Base-by-base conservation (phyloP, 352 stramenopile species). In the Pythium coloratum region DNA sequence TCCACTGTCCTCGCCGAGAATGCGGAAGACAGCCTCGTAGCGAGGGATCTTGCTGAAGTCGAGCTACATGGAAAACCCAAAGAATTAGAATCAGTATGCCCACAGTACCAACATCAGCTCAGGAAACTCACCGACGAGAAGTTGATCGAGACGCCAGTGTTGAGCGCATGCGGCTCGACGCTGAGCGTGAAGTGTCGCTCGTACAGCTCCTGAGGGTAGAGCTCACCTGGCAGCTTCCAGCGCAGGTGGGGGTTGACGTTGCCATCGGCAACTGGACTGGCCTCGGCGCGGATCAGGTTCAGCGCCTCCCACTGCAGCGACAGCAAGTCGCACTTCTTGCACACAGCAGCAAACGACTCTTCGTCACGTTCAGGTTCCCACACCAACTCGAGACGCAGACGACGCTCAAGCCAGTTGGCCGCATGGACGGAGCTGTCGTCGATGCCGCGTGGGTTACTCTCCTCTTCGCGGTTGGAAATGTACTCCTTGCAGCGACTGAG, bases 1-100 rank as follows among this genome's bases (percentile, higher is more conserved):
- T 3, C 87, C 87, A 20, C 81, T 89, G 44, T 95, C 87, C 47
- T 92, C 85, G 24, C 75, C 81, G 7, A 95, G 69, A 34, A 95
- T 82, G 18, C 87, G 84, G 59, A 90, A 92, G 28, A 89, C 69
- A 16, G 80, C 64, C 34, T 74, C 73, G 62, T 95, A 95, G n/a
- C 74, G 54, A 3, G 84, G 86, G n/a, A 92, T 82, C 54, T 88
- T 91, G 30, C 57, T 62, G 18, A 65, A 13, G 42, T 93, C 77
- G 10, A 92, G 72, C 84, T 90, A 26, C 0, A 64, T 24, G 20
- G 20, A 10, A 26, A 42, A 40, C 32, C 8, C 32, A 58, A 42
- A 53, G 30, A 64, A 50, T 24, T 12, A 50, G 30, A 5, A 30
- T 46, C 38, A 46, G 38, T 46, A 13, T 46, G 9, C 16, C 6